phyloP scores from a whole-genome alignment of 1,139 yeast genomes.

The Taphrina pruni region DNA sequence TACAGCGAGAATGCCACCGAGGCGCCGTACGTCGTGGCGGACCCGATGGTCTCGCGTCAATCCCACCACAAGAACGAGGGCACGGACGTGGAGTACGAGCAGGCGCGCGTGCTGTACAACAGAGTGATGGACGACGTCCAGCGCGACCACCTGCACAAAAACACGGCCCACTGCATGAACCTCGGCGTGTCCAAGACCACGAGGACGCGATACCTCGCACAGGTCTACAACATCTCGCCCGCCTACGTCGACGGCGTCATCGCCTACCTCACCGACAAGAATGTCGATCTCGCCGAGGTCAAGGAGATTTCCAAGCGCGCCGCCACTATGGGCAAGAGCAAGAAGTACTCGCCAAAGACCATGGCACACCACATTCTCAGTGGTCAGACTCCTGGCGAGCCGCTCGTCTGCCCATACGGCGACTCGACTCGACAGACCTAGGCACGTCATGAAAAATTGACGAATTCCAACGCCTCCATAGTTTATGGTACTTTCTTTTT shows the following conservation, averaged over 20 bases:
- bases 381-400: slow-evolving; percentile 20
- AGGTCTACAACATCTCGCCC: slow-evolving; percentile 25
- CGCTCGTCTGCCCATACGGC: slow-evolving; percentile 29
- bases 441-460: neutral
- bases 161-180: slow-evolving; percentile 32
- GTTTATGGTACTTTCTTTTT: too few relatives aligned
- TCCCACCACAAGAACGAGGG: slow-evolving; percentile 36
- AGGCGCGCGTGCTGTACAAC: slow-evolving; percentile 32
- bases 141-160: slow-evolving; percentile 31
- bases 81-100: slow-evolving; percentile 30
- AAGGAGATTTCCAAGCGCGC: slow-evolving; percentile 23
- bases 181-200: slow-evolving; percentile 26
- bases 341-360: slow-evolving; percentile 32
- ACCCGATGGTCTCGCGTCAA: slow-evolving; percentile 34
- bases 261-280: slow-evolving; percentile 19
- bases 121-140: slow-evolving; percentile 30
- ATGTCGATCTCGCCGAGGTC: slow-evolving; percentile 24
- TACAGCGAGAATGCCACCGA: slow-evolving; percentile 23
- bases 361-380: slow-evolving; percentile 23
- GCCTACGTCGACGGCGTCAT: slow-evolving; percentile 32
- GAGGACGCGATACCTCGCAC: slow-evolving; percentile 27
- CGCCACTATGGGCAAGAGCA: slow-evolving; percentile 27
- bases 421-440: slow-evolving; percentile 15
- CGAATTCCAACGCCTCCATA: too few relatives aligned
- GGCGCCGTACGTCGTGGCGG: slow-evolving; percentile 26